A percentile compares a stretch with the other conserved stretches of the same genome.
These are phyloP conservation scores for Xylaria sp. DNA, from an alignment of 2,329 filamentous ascomycete species.

Conservation along the genomic window DNA sequence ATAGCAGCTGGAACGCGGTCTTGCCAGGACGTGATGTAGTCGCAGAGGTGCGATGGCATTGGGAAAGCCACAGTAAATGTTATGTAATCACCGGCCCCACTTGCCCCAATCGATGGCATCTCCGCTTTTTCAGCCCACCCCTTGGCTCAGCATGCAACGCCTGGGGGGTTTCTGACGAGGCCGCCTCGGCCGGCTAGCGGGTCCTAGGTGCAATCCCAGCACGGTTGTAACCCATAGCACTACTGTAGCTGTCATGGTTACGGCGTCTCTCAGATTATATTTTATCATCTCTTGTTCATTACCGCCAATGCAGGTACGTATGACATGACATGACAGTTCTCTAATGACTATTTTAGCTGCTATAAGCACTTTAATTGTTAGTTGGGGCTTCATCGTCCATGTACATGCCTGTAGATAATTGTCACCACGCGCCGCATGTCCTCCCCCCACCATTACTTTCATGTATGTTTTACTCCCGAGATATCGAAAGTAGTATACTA, in stretches of 20 bases:
- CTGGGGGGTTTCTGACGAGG: not conserved
- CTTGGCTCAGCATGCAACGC: not conserved
- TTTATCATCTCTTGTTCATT: constrained; percentile 3
- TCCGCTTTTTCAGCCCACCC: constrained; percentile 26
- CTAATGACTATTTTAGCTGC: not conserved
- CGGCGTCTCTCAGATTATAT: not conserved
- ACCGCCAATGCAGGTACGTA: constrained; percentile 30
- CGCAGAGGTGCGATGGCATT: constrained; percentile 36
- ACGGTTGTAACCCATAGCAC: not conserved
- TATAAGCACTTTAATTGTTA: constrained; percentile 21
- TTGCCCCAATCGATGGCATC: constrained; percentile 35
- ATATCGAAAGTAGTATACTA: too few relatives aligned
- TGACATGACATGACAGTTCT: constrained; percentile 9
- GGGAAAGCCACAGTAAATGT: constrained; percentile 35
- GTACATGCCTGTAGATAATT: not conserved
- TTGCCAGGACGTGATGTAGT: constrained; percentile 40
- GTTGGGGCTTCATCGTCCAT: too few relatives aligned
- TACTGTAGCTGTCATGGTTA: constrained; percentile 3
- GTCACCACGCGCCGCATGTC: not conserved
- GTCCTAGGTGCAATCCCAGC: not conserved
- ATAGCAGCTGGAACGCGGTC: constrained; percentile 40
- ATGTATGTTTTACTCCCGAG: too few relatives aligned
- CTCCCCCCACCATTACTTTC: not conserved
- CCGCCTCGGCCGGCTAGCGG: not conserved
- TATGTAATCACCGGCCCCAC: constrained; percentile 40